Evolutionary conservation across 768 basidiomycete species (phyloP).

Genomic region (Trametes punicea): DNA sequence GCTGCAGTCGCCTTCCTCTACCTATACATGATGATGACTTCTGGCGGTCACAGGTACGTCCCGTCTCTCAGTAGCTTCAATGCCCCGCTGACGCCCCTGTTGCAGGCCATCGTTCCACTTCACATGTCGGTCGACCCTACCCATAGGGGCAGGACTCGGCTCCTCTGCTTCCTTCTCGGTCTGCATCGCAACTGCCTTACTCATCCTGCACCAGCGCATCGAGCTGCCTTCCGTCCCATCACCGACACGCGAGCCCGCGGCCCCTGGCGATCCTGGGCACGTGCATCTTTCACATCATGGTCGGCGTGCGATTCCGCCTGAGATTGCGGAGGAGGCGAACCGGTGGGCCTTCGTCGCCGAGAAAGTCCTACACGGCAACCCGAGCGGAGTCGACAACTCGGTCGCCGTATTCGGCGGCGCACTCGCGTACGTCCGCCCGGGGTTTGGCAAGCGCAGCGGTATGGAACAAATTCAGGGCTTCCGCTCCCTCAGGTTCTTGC

Average conservation of each 20-base stretch:
- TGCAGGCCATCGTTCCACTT: conserved; percentile 75
- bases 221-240: conserved; percentile 48
- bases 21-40: conserved; percentile 80
- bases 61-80: conserved; percentile 1
- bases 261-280: conserved; percentile 42
- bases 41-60: conserved; percentile 53
- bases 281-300: conserved; percentile 63
- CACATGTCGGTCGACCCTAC: conserved; percentile 81
- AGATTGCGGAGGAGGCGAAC: conserved; percentile 78
- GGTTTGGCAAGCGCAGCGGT: conserved; percentile 72
- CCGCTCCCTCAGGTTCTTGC: conserved; percentile 83
- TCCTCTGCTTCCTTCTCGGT: conserved; percentile 96
- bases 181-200: conserved; percentile 76
- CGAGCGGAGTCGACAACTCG: conserved; percentile 96
- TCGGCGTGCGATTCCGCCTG: conserved; percentile 58
- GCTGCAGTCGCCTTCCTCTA: conserved; percentile 83
- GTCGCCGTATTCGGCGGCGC: conserved; percentile 92
- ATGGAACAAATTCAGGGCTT: conserved; percentile 89
- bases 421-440: conserved; percentile 80
- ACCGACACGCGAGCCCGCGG: conserved; percentile 34
- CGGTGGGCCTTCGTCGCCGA: conserved; percentile 92
- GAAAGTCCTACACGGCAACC: conserved; percentile 95
- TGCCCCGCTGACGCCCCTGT: conserved; percentile 10
- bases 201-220: conserved; percentile 74
- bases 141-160: conserved; percentile 93